These are phyloP conservation scores for Plasmodium cynomolgi DNA, from an alignment of 169 alveolate species.

Conservation along the genomic window DNA sequence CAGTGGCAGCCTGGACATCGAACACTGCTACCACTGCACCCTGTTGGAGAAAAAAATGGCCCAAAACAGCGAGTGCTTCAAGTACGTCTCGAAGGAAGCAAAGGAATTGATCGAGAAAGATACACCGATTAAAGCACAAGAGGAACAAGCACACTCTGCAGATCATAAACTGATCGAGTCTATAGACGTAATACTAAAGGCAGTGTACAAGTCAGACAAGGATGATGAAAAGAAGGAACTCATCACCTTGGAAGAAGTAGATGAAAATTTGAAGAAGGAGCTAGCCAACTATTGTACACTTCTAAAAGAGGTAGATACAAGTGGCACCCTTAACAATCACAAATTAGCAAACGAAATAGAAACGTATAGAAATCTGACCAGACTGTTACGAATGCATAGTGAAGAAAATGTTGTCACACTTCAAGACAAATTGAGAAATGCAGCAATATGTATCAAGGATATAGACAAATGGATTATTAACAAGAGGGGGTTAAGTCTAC, in stretches of 20 bases:
- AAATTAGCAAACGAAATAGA: constrained; percentile 24
- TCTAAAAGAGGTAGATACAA: constrained; percentile 26
- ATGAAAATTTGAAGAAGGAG: neutral
- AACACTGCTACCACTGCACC: constrained; percentile 37
- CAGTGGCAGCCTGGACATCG: constrained; percentile 31
- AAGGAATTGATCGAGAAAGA: neutral
- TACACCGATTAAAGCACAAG: neutral
- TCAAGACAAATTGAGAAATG: constrained; percentile 18
- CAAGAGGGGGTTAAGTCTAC: constrained; percentile 32
- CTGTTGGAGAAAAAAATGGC: constrained; percentile 9
- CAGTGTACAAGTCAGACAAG: constrained; percentile 2
- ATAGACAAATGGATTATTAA: constrained; percentile 39
- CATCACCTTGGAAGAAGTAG: constrained; percentile 12
- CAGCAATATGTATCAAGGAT: constrained; percentile 67
- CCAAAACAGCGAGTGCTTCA: constrained; percentile 5
- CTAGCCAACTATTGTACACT: constrained; percentile 21
- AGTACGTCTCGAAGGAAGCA: neutral
- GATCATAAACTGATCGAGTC: constrained; percentile 15
- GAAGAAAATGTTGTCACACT: neutral
- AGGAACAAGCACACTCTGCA: constrained; percentile 1
- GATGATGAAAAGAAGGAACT: neutral
- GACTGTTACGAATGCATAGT: neutral
- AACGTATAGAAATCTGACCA: constrained; percentile 21
- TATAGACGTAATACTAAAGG: constrained; percentile 15
- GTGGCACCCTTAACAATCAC: constrained; percentile 32